A percentile compares a stretch with the other conserved stretches of the same genome.
Conservation (phyloP, 2,329 filamentous ascomycete species). For the Penicillium oxalicum region DNA sequence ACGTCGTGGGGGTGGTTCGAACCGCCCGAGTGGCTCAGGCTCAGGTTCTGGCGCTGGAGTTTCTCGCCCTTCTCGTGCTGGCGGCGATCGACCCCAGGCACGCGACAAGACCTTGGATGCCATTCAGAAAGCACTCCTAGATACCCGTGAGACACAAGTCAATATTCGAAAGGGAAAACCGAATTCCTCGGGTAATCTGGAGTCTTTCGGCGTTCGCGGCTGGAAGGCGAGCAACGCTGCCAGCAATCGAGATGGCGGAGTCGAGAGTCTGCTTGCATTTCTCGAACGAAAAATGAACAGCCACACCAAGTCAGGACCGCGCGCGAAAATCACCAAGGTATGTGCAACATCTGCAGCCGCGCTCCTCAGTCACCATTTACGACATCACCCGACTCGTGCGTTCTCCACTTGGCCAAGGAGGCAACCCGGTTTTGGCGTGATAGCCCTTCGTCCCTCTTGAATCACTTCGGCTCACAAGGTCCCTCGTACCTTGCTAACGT, state of each 20-base stretch:
- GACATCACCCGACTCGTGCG: slow-evolving; percentile 32
- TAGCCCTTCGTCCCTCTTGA: slow-evolving; percentile 28
- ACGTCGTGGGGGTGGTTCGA: slow-evolving; percentile 29
- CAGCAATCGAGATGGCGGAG: slow-evolving; percentile 60
- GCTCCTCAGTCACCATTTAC: slow-evolving; percentile 37
- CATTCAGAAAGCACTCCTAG: slow-evolving; percentile 33
- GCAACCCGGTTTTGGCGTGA: slow-evolving; percentile 35
- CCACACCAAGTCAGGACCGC: slow-evolving; percentile 43
- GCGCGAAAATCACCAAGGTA: slow-evolving; percentile 71
- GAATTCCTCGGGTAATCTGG: slow-evolving; percentile 23
- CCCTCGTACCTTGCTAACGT: slow-evolving; percentile 60
- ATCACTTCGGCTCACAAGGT: slow-evolving; percentile 39
- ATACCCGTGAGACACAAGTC: slow-evolving; percentile 29
- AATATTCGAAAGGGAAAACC: slow-evolving; percentile 36
- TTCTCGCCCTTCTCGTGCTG: slow-evolving; percentile 1
- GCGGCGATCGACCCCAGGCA: slow-evolving; percentile 17
- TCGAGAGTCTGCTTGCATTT: slow-evolving; percentile 60
- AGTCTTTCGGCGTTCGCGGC: slow-evolving; percentile 49
- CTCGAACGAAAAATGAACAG: slow-evolving; percentile 64
- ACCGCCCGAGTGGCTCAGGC: slow-evolving; percentile 14
- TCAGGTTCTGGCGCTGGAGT: background rate
- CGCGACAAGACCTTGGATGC: slow-evolving; percentile 31
- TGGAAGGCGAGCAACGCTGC: slow-evolving; percentile 64
- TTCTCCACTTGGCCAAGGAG: slow-evolving; percentile 36
- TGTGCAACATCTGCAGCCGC: slow-evolving; percentile 48